These are phyloP conservation scores for Trichoderma sp. DNA, from an alignment of 2,329 filamentous ascomycete genomes.

Conservation along the genomic window DNA sequence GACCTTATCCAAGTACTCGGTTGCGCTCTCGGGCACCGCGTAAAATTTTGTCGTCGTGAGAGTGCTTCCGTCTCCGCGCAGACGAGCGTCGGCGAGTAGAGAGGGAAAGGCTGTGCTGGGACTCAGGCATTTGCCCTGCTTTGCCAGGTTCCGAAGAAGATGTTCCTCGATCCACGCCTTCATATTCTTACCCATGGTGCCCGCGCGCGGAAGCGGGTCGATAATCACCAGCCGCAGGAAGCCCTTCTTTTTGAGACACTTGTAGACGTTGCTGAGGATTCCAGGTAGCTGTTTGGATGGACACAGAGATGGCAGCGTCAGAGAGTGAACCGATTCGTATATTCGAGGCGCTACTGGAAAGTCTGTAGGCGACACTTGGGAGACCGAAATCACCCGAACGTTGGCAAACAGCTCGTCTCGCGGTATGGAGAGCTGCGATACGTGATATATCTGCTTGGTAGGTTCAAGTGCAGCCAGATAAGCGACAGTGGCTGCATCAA, in stretches of 20 bases:
- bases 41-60: constrained; percentile 53
- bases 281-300: constrained; percentile 58
- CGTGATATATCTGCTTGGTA: constrained; percentile 48
- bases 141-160: constrained; percentile 61
- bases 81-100: constrained; percentile 60
- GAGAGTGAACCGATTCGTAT: constrained; percentile 55
- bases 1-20: constrained; percentile 14
- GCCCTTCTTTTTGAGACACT: constrained; percentile 57
- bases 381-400: constrained; percentile 45
- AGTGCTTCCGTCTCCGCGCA: constrained; percentile 52
- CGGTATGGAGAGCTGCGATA: constrained; percentile 47
- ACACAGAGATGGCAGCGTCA: constrained; percentile 60
- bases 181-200: constrained; percentile 60
- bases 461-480: constrained; percentile 52
- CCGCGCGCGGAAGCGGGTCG: constrained; percentile 60
- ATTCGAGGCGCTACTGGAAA: constrained; percentile 46
- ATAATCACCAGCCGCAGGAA: constrained; percentile 62
- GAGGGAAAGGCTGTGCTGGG: constrained; percentile 60
- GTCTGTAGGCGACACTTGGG: constrained; percentile 42
- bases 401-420: constrained; percentile 44
- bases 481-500: constrained; percentile 48
- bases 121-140: constrained; percentile 60
- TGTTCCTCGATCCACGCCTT: constrained; percentile 64
- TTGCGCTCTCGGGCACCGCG: constrained; percentile 45
- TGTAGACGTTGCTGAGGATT: constrained; percentile 59